Base-by-base conservation (phyloP, 106 monocot genomes). In the Dactylorhiza incarnata region DNA sequence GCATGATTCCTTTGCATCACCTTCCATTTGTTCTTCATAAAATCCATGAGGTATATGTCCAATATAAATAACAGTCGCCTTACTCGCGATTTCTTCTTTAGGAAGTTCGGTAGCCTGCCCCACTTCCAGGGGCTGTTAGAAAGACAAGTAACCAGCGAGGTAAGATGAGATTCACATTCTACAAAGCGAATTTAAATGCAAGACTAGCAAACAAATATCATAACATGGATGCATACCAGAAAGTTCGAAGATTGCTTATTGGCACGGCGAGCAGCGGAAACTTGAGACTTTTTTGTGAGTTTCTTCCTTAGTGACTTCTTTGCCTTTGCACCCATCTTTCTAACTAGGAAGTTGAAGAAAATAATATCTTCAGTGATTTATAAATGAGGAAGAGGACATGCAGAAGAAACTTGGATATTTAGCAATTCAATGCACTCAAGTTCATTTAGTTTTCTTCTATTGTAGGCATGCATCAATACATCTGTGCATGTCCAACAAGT, bases 1-100 rank as follows among this genome's bases (percentile, higher is more conserved):
- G 2, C 12, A 9, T 8, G 19, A 9, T 19, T 45, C 45, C 15
- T 25, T 69, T 69, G 17, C 48, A 58, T 23, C 16, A 94, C 97
- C 97, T 94, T 94, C 81, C 91, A 97, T 97, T 76, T 97, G 79
- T 12, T 94, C 91, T 83, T 97, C 97, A 70, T 97, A 97, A 67
- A 97, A 97, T 7, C 97, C 97, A 82, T 97, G 97, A 80, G 97
- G 97, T 53, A 97, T 97, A 24, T 82, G 97, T 7, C 97, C 93
- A 69, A 97, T 88, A 62, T 97, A 97, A 12, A 93, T 26, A 45
- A 89, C 93, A 3, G 90, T 91, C 16, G 90, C 73, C 9, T 80
- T 83, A 45, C 77, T 49, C 44, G 81, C 67, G 19, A 85, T 85
- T 37, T 76, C 85, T 29, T 55, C 26, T 75, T 86, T 68, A 9